Evolutionary conservation across 2,329 filamentous ascomycete genomes (phyloP).

Genomic region (Phyllosticta citriasiana): DNA sequence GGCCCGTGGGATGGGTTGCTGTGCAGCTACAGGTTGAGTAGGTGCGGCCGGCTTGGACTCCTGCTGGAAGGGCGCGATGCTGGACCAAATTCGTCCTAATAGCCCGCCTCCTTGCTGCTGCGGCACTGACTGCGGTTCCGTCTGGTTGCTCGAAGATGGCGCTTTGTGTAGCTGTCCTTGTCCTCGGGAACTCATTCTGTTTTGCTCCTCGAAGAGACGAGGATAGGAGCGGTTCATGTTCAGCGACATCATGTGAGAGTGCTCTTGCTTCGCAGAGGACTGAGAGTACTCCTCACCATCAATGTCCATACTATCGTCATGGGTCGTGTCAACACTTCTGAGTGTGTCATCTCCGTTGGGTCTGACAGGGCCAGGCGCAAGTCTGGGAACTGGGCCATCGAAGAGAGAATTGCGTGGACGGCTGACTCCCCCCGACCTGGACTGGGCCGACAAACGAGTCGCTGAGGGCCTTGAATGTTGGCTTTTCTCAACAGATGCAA

Average conservation of each 20-base stretch:
- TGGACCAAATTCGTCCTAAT: slow-evolving; percentile 16
- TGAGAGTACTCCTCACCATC: not conserved
- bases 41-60: not conserved
- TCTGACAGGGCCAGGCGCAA: not conserved
- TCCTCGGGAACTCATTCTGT: not conserved
- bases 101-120: slow-evolving; percentile 14
- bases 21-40: not conserved
- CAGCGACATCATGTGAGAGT: slow-evolving; percentile 1
- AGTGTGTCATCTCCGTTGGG: not conserved
- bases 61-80: slow-evolving; percentile 10
- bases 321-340: not conserved
- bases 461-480: not conserved
- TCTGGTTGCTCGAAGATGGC: not conserved
- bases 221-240: not conserved
- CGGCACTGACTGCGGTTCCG: not conserved
- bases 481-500: not conserved
- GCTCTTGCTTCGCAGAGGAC: not conserved
- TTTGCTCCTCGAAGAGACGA: not conserved
- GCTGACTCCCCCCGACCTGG: not conserved
- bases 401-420: not conserved
- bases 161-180: not conserved
- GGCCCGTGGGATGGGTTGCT: slow-evolving; percentile 11
- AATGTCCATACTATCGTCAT: slow-evolving; percentile 19
- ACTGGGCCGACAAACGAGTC: not conserved
- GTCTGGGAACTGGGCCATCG: not conserved